phyloP scores from a whole-genome alignment of 768 basidiomycete genomes.

The Rhizopogon sp. region DNA sequence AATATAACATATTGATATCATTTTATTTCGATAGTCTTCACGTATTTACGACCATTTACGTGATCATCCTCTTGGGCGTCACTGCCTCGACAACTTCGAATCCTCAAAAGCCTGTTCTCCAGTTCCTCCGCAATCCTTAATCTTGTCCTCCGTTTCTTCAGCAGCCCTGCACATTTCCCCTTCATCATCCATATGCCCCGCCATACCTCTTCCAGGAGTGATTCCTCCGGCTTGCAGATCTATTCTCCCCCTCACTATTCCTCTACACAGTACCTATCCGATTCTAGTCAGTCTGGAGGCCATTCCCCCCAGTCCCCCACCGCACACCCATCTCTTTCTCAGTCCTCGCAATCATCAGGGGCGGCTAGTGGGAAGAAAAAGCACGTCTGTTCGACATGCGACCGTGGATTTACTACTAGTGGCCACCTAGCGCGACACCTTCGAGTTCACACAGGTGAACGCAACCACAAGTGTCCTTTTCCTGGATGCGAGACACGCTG shows the following conservation, averaged over 20 bases:
- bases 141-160: constrained; percentile 14
- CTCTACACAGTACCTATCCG: constrained; percentile 20
- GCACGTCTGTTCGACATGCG: constrained; percentile 69
- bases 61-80: constrained; percentile 25
- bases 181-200: constrained; percentile 21
- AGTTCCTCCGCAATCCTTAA: constrained; percentile 20
- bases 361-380: constrained; percentile 24
- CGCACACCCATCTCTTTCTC: constrained; percentile 5
- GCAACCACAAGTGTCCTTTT: constrained; percentile 91
- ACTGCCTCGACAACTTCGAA: constrained; percentile 29
- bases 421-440: constrained; percentile 86
- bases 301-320: constrained; percentile 4
- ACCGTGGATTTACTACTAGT: constrained; percentile 79
- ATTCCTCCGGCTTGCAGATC: constrained; percentile 7
- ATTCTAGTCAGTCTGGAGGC: constrained; percentile 18
- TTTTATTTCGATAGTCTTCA: constrained; percentile 13
- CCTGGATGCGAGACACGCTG: constrained; percentile 93
- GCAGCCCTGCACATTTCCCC: constrained; percentile 21
- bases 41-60: constrained; percentile 17
- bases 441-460: constrained; percentile 88
- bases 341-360: background rate
- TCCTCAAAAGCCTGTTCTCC: constrained; percentile 28
- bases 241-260: constrained; percentile 16
- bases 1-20: constrained; percentile 19
- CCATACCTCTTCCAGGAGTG: constrained; percentile 22